A percentile compares a stretch with the other conserved stretches of the same genome.
Evolutionary conservation across 495 filamentous ascomycete species (phyloP).

Genomic region (Aspergillus bridgeri): DNA sequence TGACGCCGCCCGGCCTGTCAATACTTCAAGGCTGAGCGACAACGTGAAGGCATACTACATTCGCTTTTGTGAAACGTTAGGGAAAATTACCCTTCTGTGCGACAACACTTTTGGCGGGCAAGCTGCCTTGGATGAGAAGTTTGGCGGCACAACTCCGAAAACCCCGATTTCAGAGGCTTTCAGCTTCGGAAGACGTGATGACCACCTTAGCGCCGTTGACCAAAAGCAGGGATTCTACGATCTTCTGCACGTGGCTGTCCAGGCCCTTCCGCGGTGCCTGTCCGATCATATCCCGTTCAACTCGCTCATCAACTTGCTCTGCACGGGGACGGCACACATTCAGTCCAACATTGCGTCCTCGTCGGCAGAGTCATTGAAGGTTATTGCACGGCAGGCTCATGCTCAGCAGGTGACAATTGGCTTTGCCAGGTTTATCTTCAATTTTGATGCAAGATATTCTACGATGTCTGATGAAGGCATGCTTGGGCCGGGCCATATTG

Average conservation of each 20-base stretch:
- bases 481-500: constrained; percentile 91
- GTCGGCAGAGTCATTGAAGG: constrained; percentile 88
- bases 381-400: constrained; percentile 88
- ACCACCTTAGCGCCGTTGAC: constrained; percentile 68
- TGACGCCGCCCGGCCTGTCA: constrained; percentile 62
- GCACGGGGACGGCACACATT: constrained; percentile 94
- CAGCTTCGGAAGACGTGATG: constrained; percentile 79
- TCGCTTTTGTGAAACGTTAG: constrained; percentile 89
- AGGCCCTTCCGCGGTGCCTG: constrained; percentile 88
- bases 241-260: constrained; percentile 89
- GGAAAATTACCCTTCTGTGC: constrained; percentile 92
- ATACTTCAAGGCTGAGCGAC: constrained; percentile 67
- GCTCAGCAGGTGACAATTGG: constrained; percentile 96
- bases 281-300: constrained; percentile 90
- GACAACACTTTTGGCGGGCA: constrained; percentile 97
- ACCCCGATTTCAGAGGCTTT: constrained; percentile 94
- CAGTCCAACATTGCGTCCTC: constrained; percentile 88
- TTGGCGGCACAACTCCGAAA: constrained; percentile 78
- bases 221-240: constrained; percentile 96
- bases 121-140: constrained; percentile 91
- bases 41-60: constrained; percentile 78
- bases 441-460: constrained; percentile 92
- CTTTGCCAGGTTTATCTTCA: constrained; percentile 95
- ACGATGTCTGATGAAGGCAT: constrained; percentile 98
- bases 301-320: constrained; percentile 89